Conservation (phyloP, 2,329 filamentous ascomycete genomes). For the Pseudogymnoascus destructans region DNA sequence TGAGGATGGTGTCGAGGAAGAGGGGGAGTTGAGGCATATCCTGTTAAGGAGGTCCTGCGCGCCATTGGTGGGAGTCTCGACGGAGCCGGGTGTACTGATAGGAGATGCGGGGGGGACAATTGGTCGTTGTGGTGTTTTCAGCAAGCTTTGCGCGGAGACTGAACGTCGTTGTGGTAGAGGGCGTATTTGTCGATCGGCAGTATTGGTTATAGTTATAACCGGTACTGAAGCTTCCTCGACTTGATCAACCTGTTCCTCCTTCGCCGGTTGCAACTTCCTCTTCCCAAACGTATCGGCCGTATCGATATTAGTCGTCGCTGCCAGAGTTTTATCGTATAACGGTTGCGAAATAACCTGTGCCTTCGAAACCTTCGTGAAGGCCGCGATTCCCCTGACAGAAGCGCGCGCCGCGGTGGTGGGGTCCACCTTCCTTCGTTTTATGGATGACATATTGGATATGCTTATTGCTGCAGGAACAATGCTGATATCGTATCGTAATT, state of each 20-base stretch:
- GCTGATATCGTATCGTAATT: constrained; percentile 12
- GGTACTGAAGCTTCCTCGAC: constrained; percentile 11
- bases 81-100: constrained; percentile 11
- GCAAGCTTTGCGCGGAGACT: constrained; percentile 12
- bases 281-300: constrained; percentile 25
- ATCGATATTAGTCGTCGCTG: constrained; percentile 19
- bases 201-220: background rate
- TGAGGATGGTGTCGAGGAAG: constrained; percentile 14
- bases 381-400: constrained; percentile 29
- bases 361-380: constrained; percentile 33
- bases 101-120: constrained; percentile 11
- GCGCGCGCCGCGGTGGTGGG: constrained; percentile 13
- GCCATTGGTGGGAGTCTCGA: constrained; percentile 24
- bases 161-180: constrained; percentile 12
- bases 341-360: constrained; percentile 24
- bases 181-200: constrained; percentile 13
- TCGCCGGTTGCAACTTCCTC: constrained; percentile 18
- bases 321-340: constrained; percentile 25
- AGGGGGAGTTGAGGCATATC: constrained; percentile 21
- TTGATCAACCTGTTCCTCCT: constrained; percentile 17
- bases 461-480: constrained; percentile 15
- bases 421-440: constrained; percentile 23
- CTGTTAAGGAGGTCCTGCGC: constrained; percentile 22
- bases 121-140: constrained; percentile 21
- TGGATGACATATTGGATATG: constrained; percentile 20